These are phyloP conservation scores for Lolium multiflorum DNA, from an alignment of 176 grass and related monocot genomes.

Conservation along the genomic window DNA sequence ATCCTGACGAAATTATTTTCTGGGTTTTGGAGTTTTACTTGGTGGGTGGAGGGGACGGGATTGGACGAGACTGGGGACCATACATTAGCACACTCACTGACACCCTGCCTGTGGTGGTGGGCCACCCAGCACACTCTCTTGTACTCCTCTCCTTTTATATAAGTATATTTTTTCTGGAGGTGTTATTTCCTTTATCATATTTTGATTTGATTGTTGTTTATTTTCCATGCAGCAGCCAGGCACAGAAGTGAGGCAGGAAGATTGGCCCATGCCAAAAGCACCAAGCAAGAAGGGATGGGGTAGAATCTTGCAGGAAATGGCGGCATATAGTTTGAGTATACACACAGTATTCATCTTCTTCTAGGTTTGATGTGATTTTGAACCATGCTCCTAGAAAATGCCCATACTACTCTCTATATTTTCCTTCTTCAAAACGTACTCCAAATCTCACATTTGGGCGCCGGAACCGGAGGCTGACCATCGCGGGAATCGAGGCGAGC, in stretches of 20 bases:
- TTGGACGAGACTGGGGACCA: slow-evolving; percentile 38
- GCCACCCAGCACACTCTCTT: slow-evolving; percentile 12
- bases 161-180: neutral
- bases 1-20: slow-evolving; percentile 51
- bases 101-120: slow-evolving; percentile 28
- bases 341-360: too few relatives aligned
- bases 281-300: neutral
- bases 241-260: neutral
- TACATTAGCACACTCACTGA: slow-evolving; percentile 47
- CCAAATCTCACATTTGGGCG: too few relatives aligned
- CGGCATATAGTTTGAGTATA: neutral
- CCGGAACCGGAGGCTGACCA: neutral
- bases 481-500: slow-evolving; percentile 1
- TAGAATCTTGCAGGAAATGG: slow-evolving; percentile 43
- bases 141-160: neutral
- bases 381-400: neutral
- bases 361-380: slow-evolving; percentile 34
- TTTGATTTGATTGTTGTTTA: too few relatives aligned
- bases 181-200: neutral
- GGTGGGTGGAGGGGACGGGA: slow-evolving; percentile 29
- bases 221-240: neutral
- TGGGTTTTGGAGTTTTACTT: neutral
- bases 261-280: slow-evolving; percentile 19
- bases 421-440: neutral
- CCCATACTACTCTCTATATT: too few relatives aligned